Conservation (phyloP, 495 filamentous ascomycete species). For the Daldinia vernicosa region DNA sequence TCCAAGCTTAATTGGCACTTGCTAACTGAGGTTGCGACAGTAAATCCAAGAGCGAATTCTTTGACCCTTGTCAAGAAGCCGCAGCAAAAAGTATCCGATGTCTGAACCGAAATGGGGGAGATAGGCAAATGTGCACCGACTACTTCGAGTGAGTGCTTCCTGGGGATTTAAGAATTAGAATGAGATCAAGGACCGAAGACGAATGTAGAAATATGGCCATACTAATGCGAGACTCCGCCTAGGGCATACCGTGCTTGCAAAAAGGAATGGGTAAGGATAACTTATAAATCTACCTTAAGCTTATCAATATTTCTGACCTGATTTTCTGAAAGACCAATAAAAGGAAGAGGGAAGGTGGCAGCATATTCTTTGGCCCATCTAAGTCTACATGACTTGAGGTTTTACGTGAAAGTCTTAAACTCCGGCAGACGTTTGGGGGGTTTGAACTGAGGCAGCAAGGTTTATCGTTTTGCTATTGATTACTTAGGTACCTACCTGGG, state of each 20-base stretch:
- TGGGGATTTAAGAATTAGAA: background rate
- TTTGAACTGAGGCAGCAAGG: no score
- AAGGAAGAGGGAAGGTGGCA: conserved; percentile 59
- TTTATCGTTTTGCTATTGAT: background rate
- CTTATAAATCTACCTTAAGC: background rate
- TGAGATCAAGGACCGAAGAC: background rate
- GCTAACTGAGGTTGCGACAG: conserved; percentile 53
- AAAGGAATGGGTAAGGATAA: conserved; percentile 81
- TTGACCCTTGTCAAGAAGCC: conserved; percentile 95
- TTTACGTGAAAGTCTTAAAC: background rate
- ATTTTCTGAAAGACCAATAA: conserved; percentile 55
- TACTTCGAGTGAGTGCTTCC: conserved; percentile 84
- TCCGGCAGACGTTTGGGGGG: background rate
- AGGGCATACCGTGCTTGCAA: conserved; percentile 96
- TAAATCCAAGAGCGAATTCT: conserved; percentile 84
- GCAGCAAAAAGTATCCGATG: conserved; percentile 85
- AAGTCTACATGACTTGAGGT: background rate
- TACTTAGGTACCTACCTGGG: no score
- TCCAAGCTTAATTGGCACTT: background rate
- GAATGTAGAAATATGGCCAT: background rate
- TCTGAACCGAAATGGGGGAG: conserved; percentile 83
- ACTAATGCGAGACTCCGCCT: conserved; percentile 32
- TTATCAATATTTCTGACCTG: conserved; percentile 7
- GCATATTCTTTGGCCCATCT: conserved; percentile 23
- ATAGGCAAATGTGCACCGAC: conserved; percentile 86